Conservation (phyloP, 1,284 basidiomycete genomes). For the Neonothopanus nambi region DNA sequence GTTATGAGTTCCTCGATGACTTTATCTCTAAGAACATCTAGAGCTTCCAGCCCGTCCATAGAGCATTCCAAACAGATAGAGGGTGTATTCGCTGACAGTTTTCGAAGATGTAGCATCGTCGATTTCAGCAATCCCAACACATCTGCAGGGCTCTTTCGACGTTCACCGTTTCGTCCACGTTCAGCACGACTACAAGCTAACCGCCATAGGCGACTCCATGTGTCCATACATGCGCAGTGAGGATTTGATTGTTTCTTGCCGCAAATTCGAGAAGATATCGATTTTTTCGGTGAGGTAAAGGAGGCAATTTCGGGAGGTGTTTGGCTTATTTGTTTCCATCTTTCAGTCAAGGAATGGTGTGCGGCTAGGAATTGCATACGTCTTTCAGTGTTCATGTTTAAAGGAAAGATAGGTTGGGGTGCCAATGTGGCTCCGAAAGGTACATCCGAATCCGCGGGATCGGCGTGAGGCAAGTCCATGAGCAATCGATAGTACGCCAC, state of each 20-base stretch:
- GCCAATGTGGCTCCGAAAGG: slow-evolving; percentile 21
- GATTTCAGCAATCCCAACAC: slow-evolving; percentile 40
- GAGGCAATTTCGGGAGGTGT: slow-evolving; percentile 31
- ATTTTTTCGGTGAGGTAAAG: slow-evolving; percentile 11
- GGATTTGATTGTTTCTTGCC: slow-evolving; percentile 12
- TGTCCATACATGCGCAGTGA: slow-evolving; percentile 31
- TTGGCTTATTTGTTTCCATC: slow-evolving; percentile 36
- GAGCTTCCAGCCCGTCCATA: slow-evolving; percentile 40
- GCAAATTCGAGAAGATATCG: background rate
- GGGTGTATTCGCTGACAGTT: slow-evolving; percentile 30
- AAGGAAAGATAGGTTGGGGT: slow-evolving; percentile 28
- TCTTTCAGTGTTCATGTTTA: slow-evolving; percentile 29
- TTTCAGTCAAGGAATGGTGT: slow-evolving; percentile 34
- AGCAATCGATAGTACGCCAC: slow-evolving; percentile 42
- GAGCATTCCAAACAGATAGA: slow-evolving; percentile 38
- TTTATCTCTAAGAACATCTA: slow-evolving; percentile 36
- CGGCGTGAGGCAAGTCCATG: slow-evolving; percentile 25
- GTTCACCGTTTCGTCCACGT: background rate
- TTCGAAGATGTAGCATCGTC: slow-evolving; percentile 39
- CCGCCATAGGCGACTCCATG: slow-evolving; percentile 32
- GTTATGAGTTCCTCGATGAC: slow-evolving; percentile 36
- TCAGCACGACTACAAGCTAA: slow-evolving; percentile 11
- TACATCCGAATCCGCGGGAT: background rate
- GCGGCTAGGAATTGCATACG: slow-evolving; percentile 38
- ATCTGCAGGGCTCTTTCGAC: slow-evolving; percentile 30